phyloP scores from a whole-genome alignment of 116 monocot genomes.

The Cymodocea nodosa region DNA sequence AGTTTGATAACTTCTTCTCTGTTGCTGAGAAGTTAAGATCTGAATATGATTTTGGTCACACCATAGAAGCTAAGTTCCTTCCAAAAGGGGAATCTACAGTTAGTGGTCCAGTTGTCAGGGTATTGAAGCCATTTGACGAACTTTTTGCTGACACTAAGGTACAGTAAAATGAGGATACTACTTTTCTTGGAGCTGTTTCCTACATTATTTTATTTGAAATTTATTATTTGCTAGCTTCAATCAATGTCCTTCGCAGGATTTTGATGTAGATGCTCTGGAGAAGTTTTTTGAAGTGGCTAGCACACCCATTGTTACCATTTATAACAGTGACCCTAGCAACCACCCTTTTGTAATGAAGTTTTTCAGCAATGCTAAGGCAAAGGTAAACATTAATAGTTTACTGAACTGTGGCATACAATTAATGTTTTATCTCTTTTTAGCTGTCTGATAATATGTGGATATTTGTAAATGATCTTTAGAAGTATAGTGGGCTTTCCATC shows the following conservation, averaged over 20 bases:
- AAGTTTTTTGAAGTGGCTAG: slow-evolving; percentile 57
- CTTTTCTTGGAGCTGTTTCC: not conserved
- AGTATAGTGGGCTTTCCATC: too few relatives aligned
- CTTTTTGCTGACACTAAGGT: slow-evolving; percentile 69
- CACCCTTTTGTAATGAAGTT: slow-evolving; percentile 58
- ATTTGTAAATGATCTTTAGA: too few relatives aligned
- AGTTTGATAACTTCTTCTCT: slow-evolving; percentile 49
- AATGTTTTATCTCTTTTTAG: too few relatives aligned
- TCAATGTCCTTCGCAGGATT: slow-evolving; percentile 41
- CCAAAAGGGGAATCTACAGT: slow-evolving; percentile 64
- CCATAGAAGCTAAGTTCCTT: slow-evolving; percentile 56
- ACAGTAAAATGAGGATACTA: not conserved
- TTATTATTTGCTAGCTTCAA: too few relatives aligned
- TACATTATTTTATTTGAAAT: too few relatives aligned
- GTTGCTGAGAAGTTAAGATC: slow-evolving; percentile 64
- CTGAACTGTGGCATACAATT: too few relatives aligned
- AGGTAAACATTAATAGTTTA: slow-evolving; percentile 25
- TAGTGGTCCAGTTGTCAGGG: slow-evolving; percentile 39
- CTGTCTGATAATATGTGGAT: too few relatives aligned
- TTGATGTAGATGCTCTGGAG: slow-evolving; percentile 53
- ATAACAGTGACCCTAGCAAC: slow-evolving; percentile 48
- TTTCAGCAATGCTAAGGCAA: slow-evolving; percentile 43
- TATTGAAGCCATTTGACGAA: slow-evolving; percentile 92
- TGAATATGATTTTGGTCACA: slow-evolving; percentile 74
- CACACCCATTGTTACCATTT: slow-evolving; percentile 44